phyloP scores from a whole-genome alignment of 495 filamentous ascomycete species.

The Aspergillus wentii region DNA sequence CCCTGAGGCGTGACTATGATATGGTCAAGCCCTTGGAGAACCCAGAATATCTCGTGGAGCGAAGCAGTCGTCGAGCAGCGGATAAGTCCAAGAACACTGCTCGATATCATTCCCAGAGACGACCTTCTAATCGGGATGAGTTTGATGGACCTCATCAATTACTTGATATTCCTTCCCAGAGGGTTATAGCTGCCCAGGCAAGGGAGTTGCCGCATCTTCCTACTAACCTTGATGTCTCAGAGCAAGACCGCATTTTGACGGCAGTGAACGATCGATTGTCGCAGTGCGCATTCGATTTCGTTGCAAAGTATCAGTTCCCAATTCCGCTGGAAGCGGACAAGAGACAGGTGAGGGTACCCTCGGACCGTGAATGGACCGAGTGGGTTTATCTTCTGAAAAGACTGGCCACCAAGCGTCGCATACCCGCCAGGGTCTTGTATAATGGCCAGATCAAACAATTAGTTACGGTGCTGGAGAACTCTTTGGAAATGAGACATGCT shows the following conservation, averaged over 20 bases:
- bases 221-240: constrained; percentile 73
- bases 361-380: constrained; percentile 86
- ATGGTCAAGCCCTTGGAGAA: constrained; percentile 27
- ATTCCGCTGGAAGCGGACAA: constrained; percentile 77
- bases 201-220: constrained; percentile 76
- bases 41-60: constrained; percentile 37
- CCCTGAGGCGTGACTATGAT: constrained; percentile 28
- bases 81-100: constrained; percentile 43
- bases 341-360: constrained; percentile 70
- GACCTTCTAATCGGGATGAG: constrained; percentile 78
- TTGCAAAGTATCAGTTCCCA: constrained; percentile 85
- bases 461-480: constrained; percentile 77
- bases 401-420: constrained; percentile 77
- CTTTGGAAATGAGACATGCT: constrained; percentile 78
- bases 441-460: constrained; percentile 88
- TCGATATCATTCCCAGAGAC: constrained; percentile 59
- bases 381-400: constrained; percentile 87
- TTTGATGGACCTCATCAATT: constrained; percentile 84
- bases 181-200: constrained; percentile 66
- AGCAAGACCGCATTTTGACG: constrained; percentile 75
- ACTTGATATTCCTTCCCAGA: constrained; percentile 59
- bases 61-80: constrained; percentile 30
- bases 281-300: constrained; percentile 82
- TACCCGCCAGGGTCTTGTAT: constrained; percentile 77
- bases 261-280: constrained; percentile 80